Evolutionary conservation across 768 basidiomycete genomes (phyloP), one percentile per base, ranked within the genome.

Genomic region (Mycena rosella): DNA sequence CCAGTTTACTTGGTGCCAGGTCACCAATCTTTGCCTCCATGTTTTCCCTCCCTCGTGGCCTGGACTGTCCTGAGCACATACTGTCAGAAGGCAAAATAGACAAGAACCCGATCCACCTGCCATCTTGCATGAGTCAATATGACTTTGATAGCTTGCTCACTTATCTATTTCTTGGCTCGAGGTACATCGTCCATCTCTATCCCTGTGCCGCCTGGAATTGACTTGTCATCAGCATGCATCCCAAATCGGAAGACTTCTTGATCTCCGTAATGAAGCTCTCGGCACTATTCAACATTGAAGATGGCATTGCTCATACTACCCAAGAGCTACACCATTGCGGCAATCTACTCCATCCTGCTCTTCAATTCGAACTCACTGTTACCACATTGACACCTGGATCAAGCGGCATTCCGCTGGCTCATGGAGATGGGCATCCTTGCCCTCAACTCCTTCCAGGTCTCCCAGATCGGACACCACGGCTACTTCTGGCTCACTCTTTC

Each of bases 291-390:
- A 56, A 65, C 1, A 59, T 65, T 20, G 38, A 18, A 9, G 63
- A 65, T n/a, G 63, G 63, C 1, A 52, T 52, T 0, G 7, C 20
- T 2, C 48, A 22, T 47, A 17, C 56, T 56, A 65, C 8, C 3
- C 5, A 18, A 0, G 54, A 64, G 22, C 30, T 64, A 13, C 26
- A 1, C 6, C 49, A 42, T 20, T 51, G 34, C 11, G 48, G 59
- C 8, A 13, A 32, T 11, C 27, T 17, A 2, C 29, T 65, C 7
- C 56, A 58, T 40, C 57, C 68, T 2, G 63, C 62, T 5, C 48
- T 59, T 30, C 60, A 60, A 44, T 44, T 69, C 17, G 57, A 69
- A 42, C 56, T 60, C 62, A 63, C 34, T 55, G 36, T 17, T 65
- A 32, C 45, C 22, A 58, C 15, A 48, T 65, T 26, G 57, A 59